Evolutionary conservation across 371 early-diverging fungal genomes (phyloP).

Genomic region (Sporodiniella umbellata): DNA sequence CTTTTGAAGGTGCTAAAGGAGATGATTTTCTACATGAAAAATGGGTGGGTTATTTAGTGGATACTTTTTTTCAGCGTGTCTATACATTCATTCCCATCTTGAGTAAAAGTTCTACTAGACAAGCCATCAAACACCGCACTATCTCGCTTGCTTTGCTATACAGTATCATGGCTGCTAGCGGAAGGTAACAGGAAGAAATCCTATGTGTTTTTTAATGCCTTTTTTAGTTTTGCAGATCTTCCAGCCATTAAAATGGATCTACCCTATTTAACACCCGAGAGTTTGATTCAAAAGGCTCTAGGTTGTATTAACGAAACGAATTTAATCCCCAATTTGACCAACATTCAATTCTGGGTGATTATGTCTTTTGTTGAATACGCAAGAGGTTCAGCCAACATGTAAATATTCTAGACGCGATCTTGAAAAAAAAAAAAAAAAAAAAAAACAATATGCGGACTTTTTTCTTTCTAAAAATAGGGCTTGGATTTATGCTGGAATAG

Average conservation of each 20-base stretch:
- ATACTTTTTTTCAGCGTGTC: slow-evolving; percentile 54
- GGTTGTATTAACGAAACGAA: slow-evolving; percentile 34
- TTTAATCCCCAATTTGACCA: slow-evolving; percentile 51
- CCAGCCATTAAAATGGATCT: slow-evolving; percentile 39
- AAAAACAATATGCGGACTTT: slow-evolving; percentile 1
- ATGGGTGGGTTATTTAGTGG: slow-evolving; percentile 50
- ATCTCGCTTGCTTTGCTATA: slow-evolving; percentile 38
- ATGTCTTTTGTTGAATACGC: slow-evolving; percentile 61
- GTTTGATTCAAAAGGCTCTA: slow-evolving; percentile 41
- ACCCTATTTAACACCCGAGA: slow-evolving; percentile 44
- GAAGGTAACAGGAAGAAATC: slow-evolving; percentile 21
- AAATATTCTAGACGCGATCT: slow-evolving; percentile 3
- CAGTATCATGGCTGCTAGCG: slow-evolving; percentile 41
- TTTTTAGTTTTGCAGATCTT: slow-evolving; percentile 37
- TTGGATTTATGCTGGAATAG: slow-evolving; percentile 69
- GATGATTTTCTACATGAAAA: slow-evolving; percentile 40
- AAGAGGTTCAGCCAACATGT: slow-evolving; percentile 54
- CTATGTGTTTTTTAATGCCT: not conserved
- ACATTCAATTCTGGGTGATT: slow-evolving; percentile 57
- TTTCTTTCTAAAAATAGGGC: slow-evolving; percentile 28
- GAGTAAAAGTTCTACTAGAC: slow-evolving; percentile 31
- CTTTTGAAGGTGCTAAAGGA: not conserved
- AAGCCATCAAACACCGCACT: slow-evolving; percentile 27
- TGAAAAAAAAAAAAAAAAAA: not conserved
- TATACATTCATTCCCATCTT: slow-evolving; percentile 56